phyloP scores from a whole-genome alignment of 192 early-diverging fungal genomes.

The Podila verticillata region DNA sequence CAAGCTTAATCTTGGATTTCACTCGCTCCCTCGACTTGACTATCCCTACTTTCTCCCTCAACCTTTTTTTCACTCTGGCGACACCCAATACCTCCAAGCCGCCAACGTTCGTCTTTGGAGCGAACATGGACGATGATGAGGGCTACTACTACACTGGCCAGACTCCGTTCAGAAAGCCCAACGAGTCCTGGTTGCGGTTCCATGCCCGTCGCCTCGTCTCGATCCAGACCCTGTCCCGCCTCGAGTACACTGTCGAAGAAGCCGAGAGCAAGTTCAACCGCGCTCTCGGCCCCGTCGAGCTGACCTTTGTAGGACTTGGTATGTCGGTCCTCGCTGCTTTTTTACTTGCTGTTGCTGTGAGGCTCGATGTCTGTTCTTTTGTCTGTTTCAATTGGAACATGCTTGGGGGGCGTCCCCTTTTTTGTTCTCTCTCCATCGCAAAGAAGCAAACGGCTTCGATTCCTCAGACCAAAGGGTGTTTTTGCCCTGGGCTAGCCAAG shows the following conservation, averaged over 20 bases:
- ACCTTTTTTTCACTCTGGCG: not conserved
- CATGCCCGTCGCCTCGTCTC: constrained; percentile 40
- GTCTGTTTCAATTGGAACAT: not conserved
- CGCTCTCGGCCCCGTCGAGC: constrained; percentile 35
- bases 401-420: too few species aligned
- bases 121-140: constrained; percentile 43
- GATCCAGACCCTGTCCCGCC: constrained; percentile 39
- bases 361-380: not conserved
- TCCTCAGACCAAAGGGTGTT: too few species aligned
- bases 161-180: constrained; percentile 49
- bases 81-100: constrained; percentile 11
- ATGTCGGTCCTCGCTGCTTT: not conserved
- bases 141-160: constrained; percentile 52
- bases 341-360: not conserved
- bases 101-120: constrained; percentile 36
- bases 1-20: not conserved
- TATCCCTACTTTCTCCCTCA: not conserved
- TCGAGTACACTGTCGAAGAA: constrained; percentile 42
- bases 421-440: too few species aligned
- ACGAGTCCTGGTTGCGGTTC: constrained; percentile 27
- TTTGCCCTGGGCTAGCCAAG: too few species aligned
- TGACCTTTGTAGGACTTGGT: constrained; percentile 50
- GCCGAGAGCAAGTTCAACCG: constrained; percentile 51
- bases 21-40: not conserved
- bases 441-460: too few species aligned